Evolutionary conservation across 2,329 filamentous ascomycete species (phyloP).

Genomic region (Hirsutella rhossiliensis): DNA sequence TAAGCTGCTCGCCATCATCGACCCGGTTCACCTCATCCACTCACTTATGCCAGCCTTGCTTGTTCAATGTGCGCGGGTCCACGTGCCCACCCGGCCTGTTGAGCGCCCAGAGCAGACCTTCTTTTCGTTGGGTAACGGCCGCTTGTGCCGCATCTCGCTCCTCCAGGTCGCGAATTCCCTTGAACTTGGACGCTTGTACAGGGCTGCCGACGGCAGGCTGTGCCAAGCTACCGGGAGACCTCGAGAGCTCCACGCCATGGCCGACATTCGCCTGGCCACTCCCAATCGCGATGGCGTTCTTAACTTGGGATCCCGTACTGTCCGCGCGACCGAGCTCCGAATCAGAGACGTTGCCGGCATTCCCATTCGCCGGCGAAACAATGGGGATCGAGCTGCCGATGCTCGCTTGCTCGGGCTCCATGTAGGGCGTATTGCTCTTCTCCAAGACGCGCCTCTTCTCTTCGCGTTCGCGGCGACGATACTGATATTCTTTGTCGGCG

Average conservation of each 20-base stretch:
- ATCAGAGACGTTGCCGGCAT: conserved; percentile 43
- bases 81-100: conserved; percentile 89
- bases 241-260: conserved; percentile 32
- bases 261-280: conserved; percentile 17
- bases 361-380: conserved; percentile 28
- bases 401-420: conserved; percentile 52
- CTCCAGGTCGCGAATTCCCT: conserved; percentile 83
- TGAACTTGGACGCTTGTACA: conserved; percentile 54
- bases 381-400: conserved; percentile 22
- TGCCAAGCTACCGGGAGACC: conserved; percentile 43
- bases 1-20: neutral
- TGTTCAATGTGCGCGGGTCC: conserved; percentile 89
- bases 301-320: conserved; percentile 59
- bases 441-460: conserved; percentile 86
- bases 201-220: conserved; percentile 37
- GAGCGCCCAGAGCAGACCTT: conserved; percentile 88
- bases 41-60: conserved; percentile 98
- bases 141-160: conserved; percentile 56
- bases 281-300: conserved; percentile 34
- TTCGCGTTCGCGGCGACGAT: conserved; percentile 87
- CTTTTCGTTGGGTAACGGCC: conserved; percentile 59
- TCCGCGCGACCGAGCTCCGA: conserved; percentile 61
- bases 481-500: conserved; percentile 92
- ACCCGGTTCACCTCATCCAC: conserved; percentile 18
- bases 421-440: conserved; percentile 66